phyloP scores from a whole-genome alignment of 371 early-diverging fungal genomes.

The Basidiobolus meristosporus region DNA sequence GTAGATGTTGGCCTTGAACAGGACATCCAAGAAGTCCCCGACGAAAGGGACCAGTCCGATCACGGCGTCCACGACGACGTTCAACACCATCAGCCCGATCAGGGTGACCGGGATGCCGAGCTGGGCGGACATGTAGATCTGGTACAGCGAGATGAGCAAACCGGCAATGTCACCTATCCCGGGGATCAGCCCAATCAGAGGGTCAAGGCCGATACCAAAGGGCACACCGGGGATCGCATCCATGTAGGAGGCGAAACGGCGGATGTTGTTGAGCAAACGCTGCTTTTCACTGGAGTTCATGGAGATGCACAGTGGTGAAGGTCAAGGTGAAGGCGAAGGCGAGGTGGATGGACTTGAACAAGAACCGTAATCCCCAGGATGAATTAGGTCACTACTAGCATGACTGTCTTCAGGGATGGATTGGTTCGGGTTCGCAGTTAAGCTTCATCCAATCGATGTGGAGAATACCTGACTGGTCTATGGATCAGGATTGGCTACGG shows the following conservation, averaged over 20 bases:
- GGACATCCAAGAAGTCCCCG: conserved; percentile 6
- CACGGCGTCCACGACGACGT: conserved; percentile 2
- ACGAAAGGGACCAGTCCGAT: conserved; percentile 4
- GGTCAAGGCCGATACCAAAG: conserved; percentile 5
- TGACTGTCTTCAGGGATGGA: too few relatives aligned
- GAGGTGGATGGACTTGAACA: too few relatives aligned
- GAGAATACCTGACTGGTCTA: too few relatives aligned
- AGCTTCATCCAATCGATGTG: too few relatives aligned
- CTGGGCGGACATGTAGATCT: conserved; percentile 1
- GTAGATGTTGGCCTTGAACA: conserved; percentile 5
- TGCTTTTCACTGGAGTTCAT: too few relatives aligned
- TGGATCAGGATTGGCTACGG: too few relatives aligned
- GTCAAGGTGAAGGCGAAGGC: too few relatives aligned
- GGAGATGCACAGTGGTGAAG: too few relatives aligned
- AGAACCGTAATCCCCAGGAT: too few relatives aligned
- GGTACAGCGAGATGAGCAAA: neutral
- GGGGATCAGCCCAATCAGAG: conserved; percentile 6
- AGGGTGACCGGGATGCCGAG: conserved; percentile 1
- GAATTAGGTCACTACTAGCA: too few relatives aligned
- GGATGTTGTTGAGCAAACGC: too few relatives aligned
- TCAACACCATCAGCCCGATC: conserved; percentile 1
- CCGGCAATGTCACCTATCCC: conserved; percentile 3
- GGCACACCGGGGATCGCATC: conserved; percentile 5
- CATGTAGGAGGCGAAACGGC: neutral
- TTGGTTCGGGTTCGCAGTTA: too few relatives aligned